Conservation (phyloP, 352 stramenopile genomes). For the Phytophthora cryptogea region DNA sequence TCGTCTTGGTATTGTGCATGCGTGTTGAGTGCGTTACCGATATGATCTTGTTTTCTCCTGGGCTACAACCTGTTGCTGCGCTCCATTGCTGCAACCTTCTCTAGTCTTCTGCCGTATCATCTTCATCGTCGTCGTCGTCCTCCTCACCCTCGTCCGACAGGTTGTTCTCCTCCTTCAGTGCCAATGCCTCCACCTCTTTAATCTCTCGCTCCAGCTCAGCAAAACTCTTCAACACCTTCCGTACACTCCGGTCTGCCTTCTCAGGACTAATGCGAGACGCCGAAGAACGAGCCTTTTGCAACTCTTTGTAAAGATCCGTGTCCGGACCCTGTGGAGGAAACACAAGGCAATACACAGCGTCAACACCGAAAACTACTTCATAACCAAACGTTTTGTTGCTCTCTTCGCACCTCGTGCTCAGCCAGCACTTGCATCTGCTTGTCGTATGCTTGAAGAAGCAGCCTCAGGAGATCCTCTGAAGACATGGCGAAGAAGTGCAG, state of each 20-base stretch:
- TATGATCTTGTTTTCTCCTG: neutral
- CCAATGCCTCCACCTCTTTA: conserved; percentile 64
- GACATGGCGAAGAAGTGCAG: conserved; percentile 85
- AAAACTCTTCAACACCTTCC: conserved; percentile 75
- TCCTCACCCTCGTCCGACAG: conserved; percentile 52
- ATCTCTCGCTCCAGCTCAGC: conserved; percentile 74
- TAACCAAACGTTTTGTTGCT: neutral
- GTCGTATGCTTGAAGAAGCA: conserved; percentile 79
- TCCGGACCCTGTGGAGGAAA: conserved; percentile 38
- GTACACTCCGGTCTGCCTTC: conserved; percentile 71
- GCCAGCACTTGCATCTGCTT: conserved; percentile 84
- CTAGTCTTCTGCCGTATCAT: conserved; percentile 36
- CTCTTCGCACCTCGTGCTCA: conserved; percentile 61
- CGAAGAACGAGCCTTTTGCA: conserved; percentile 54
- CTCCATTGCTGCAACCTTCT: conserved; percentile 2
- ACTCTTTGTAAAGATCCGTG: conserved; percentile 68
- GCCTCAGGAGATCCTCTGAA: conserved; percentile 66
- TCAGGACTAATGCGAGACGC: conserved; percentile 61
- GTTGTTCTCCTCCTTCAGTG: conserved; percentile 54
- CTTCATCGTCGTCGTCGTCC: conserved; percentile 31
- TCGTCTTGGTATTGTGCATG: neutral
- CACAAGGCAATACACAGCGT: conserved; percentile 8
- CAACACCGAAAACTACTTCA: conserved; percentile 3
- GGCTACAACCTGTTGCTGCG: neutral
- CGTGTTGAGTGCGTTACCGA: too few relatives aligned